Percentiles rank a stretch among this genome's conserved stretches.
Evolutionary conservation across 2,329 filamentous ascomycete species (phyloP).

Genomic region (Penicillium freii): DNA sequence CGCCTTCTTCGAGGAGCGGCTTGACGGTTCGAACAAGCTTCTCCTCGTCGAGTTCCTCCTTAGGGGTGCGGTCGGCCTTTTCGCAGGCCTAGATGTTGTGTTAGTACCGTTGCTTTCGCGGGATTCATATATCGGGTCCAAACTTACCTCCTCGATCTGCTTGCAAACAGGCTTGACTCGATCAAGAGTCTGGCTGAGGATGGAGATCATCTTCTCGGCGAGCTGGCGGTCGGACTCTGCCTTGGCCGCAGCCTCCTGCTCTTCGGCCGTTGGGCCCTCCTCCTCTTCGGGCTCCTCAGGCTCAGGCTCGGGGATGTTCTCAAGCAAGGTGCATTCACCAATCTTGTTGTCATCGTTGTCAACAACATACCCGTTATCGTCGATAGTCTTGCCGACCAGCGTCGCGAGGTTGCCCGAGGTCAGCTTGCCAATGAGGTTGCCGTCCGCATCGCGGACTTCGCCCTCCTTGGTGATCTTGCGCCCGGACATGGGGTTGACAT

Average conservation of each 20-base stretch:
- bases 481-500: slow-evolving; percentile 60
- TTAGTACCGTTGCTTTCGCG: slow-evolving; percentile 5
- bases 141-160: slow-evolving; percentile 72
- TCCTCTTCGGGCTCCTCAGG: slow-evolving; percentile 44
- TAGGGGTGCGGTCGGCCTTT: slow-evolving; percentile 72
- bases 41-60: slow-evolving; percentile 88
- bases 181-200: slow-evolving; percentile 76
- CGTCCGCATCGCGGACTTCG: slow-evolving; percentile 47
- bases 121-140: neutral
- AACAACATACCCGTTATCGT: slow-evolving; percentile 55
- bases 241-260: slow-evolving; percentile 57
- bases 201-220: slow-evolving; percentile 69
- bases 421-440: slow-evolving; percentile 47
- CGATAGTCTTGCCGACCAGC: slow-evolving; percentile 44
- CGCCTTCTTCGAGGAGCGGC: slow-evolving; percentile 83
- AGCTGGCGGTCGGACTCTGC: slow-evolving; percentile 70
- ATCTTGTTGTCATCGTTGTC: slow-evolving; percentile 63
- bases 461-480: slow-evolving; percentile 54
- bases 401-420: slow-evolving; percentile 46
- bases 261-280: slow-evolving; percentile 45
- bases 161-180: slow-evolving; percentile 81
- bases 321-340: slow-evolving; percentile 61
- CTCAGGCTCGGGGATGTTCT: slow-evolving; percentile 53
- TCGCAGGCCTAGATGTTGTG: slow-evolving; percentile 64
- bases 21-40: slow-evolving; percentile 81